Conservation (phyloP, 177 flowering plant species). For the Vitis hybrid region DNA sequence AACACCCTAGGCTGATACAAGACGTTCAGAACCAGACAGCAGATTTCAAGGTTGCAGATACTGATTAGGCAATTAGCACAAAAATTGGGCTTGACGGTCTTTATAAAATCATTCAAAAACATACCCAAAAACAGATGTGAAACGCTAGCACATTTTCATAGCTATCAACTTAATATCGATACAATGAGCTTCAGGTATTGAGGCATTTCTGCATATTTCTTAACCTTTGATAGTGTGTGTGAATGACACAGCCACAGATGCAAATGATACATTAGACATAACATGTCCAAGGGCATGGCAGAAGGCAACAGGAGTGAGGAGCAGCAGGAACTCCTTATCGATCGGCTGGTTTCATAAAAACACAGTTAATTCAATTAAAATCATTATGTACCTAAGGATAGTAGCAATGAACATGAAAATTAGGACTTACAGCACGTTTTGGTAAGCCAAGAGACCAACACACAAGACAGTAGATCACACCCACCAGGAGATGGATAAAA, state of each 20-base stretch:
- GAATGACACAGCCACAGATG: conserved; percentile 72
- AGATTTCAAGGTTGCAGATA: no score
- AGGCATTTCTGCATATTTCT: no score
- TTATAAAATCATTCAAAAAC: no score
- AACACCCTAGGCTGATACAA: no score
- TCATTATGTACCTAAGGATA: not conserved
- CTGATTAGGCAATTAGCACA: no score
- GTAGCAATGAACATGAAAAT: not conserved
- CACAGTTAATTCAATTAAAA: not conserved
- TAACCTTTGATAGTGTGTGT: conserved; percentile 72
- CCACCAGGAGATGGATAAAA: conserved; percentile 63
- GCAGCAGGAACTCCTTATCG: conserved; percentile 44
- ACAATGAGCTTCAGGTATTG: no score
- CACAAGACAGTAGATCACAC: conserved; percentile 67
- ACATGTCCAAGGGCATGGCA: conserved; percentile 81
- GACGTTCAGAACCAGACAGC: no score
- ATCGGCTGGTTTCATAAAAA: conserved; percentile 45
- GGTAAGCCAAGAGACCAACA: conserved; percentile 61
- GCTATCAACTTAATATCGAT: no score
- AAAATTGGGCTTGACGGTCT: no score
- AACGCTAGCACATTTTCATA: no score
- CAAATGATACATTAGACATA: conserved; percentile 74
- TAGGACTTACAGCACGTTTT: conserved; percentile 69
- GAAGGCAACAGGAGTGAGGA: conserved; percentile 66
- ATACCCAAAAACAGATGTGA: no score